A percentile compares a stretch with the other conserved stretches of the same genome.
phyloP scores from a whole-genome alignment of 2,329 filamentous ascomycete species.

The Fusarium veterinarium region DNA sequence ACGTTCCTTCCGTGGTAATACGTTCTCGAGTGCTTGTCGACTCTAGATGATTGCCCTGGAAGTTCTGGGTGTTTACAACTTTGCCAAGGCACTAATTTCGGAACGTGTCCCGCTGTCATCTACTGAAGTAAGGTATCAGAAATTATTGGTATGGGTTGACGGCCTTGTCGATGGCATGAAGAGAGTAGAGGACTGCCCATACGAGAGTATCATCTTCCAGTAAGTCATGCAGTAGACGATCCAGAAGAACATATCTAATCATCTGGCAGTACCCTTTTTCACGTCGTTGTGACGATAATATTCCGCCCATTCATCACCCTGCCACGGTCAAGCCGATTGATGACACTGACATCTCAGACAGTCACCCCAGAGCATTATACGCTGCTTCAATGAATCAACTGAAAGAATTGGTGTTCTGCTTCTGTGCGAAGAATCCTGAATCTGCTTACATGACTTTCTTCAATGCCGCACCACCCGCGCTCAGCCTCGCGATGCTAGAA shows the following conservation, averaged over 20 bases:
- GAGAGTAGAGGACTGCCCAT: background rate
- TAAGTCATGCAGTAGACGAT: background rate
- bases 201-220: background rate
- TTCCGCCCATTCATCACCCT: background rate
- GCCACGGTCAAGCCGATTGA: accelerated
- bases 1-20: background rate
- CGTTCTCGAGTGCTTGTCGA: background rate
- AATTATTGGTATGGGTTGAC: background rate
- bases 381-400: background rate
- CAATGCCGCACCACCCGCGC: background rate
- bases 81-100: background rate
- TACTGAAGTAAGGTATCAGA: background rate
- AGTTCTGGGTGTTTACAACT: background rate
- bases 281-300: background rate
- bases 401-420: background rate
- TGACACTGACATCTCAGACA: background rate
- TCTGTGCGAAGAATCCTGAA: background rate
- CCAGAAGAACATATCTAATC: background rate
- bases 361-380: background rate
- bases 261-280: background rate
- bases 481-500: background rate
- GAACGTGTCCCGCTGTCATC: background rate
- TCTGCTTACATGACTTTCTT: background rate
- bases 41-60: background rate
- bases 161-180: background rate